Evolutionary conservation across 2,329 filamentous ascomycete species (phyloP), one percentile per base, ranked within the genome.

Genomic region (Colletotrichum graminicola): DNA sequence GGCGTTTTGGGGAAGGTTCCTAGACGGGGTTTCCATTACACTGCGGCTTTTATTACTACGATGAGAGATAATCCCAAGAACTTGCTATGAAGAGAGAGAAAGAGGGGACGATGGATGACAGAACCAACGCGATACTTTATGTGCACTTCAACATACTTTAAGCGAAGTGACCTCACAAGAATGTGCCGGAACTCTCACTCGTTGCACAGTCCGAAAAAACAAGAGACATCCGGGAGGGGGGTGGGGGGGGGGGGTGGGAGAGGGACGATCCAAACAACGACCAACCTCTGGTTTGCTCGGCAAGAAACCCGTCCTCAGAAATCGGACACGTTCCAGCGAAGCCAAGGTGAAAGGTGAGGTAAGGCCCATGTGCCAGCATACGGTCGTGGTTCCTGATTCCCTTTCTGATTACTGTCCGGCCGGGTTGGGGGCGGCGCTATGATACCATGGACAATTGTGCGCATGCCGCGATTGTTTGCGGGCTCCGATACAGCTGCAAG

Each of bases 1-100:
- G 67, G 71, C 71, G 67, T 73, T 68, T 62, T 10, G 49, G 23
- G 12, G 41, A 29, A 32, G 26, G 52, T 39, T n/a, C 54, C 41
- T 71, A 60, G 62, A 67, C 29, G 45, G 52, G 41, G 32, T 39
- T 71, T 21, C 51, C 11, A 52, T 36, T 43, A 36, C 16, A 52
- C 18, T 14, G 41, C 14, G 5, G 11, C 32, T 36, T 39, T 39
- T 21, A 41, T 51, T 41, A 52, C 47, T 16, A 51, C 23, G 45
- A 18, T 29, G 23, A 16, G 16, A 52, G n/a, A 36, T 18, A 52
- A 51, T 29, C 2, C n/a, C 14, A 21, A 51, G 36, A 62, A 41
- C n/a, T 23, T 32, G 29, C 26, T 29, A 52, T 29, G 32, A 36
- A 45, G 11, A 49, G 26, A 62, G 18, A 62, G 18, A 39, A 23